Evolutionary conservation across 1,139 yeast species (phyloP).

Genomic region (Suhomyces wounanorum): DNA sequence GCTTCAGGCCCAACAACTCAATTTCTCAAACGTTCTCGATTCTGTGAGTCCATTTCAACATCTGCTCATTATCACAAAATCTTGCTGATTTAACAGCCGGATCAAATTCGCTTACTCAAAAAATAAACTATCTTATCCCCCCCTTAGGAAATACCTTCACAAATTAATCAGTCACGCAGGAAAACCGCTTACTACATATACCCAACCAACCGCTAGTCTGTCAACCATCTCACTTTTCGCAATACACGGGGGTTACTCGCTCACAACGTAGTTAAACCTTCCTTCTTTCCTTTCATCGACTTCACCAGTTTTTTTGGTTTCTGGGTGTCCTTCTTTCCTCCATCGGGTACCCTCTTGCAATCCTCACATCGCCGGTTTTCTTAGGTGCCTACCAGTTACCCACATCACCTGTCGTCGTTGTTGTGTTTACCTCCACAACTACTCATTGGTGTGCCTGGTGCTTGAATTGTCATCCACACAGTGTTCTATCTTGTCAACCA

Average conservation of each 20-base stretch:
- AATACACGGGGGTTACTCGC: slow-evolving; percentile 2
- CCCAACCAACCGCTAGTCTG: slow-evolving; percentile 3
- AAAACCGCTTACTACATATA: slow-evolving; percentile 3
- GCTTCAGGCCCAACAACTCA: slow-evolving; percentile 4
- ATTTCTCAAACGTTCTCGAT: slow-evolving; percentile 3
- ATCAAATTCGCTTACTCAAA: slow-evolving; percentile 4
- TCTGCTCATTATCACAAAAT: slow-evolving; percentile 6
- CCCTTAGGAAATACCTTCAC: not conserved
- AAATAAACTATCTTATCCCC: slow-evolving; percentile 5
- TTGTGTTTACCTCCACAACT: not conserved
- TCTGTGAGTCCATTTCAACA: slow-evolving; percentile 3
- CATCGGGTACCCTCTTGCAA: not conserved
- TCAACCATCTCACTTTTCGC: slow-evolving; percentile 1
- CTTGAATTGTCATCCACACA: not conserved
- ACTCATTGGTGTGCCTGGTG: not conserved
- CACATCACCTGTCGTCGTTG: not conserved
- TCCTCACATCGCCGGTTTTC: not conserved
- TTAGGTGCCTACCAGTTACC: not conserved
- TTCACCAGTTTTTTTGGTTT: not conserved
- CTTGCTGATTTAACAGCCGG: slow-evolving; percentile 5
- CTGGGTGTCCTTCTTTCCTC: not conserved
- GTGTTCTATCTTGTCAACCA: not conserved
- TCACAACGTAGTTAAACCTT: slow-evolving; percentile 1
- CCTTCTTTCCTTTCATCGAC: not conserved
- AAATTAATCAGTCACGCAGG: slow-evolving; percentile 2